Evolutionary conservation across 148 eudicot genomes (phyloP), one percentile per base, ranked within the genome.

Genomic region (Beta vulgaris): DNA sequence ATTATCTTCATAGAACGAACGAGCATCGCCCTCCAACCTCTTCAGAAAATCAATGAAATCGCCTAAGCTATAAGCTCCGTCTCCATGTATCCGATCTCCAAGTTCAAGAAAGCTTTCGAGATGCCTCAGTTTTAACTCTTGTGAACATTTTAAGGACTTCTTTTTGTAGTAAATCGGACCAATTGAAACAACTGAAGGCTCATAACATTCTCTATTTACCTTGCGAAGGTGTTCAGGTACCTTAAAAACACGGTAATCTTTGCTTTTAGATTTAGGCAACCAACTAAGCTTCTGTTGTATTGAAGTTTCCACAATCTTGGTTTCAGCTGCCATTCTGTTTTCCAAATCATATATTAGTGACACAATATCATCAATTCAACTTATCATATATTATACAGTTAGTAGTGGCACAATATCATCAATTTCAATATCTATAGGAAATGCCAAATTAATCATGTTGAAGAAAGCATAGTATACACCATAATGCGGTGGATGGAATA

Each of bases 1-100:
- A 0, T 36, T 49, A 43, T 79, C 81, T 58, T 70, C 73, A 53
- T 64, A 72, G 58, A 42, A 55, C 28, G 39, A 14, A 10, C 76
- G 76, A 18, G 54, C 54, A 1, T 35, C 37, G 16, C 10, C 57
- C 34, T 73, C 57, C 58, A 25, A 9, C 6, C 44, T 42, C 32
- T 51, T 32, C 21, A 73, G 14, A 29, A 43, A 18, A 9, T 8
- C 21, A 31, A 43, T 51, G 58, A 60, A 44, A 42, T 34, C 12
- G 6, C 8, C 53, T 42, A 68, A 43, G 9, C 29, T 28, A 3
- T 42, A 42, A 42, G 32, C 65, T 29, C 5, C 13, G 6, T 11
- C 16, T 1, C 59, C 59, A 54, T n/a, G 23, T 0, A 3, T 54
- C 23, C 23, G 23, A 28, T 6, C 21, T 0, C 59, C 59, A 0